A percentile compares a stretch with the other conserved stretches of the same genome.
Conservation (phyloP, 345 rosid genomes). For the Pistacia integerrima region DNA sequence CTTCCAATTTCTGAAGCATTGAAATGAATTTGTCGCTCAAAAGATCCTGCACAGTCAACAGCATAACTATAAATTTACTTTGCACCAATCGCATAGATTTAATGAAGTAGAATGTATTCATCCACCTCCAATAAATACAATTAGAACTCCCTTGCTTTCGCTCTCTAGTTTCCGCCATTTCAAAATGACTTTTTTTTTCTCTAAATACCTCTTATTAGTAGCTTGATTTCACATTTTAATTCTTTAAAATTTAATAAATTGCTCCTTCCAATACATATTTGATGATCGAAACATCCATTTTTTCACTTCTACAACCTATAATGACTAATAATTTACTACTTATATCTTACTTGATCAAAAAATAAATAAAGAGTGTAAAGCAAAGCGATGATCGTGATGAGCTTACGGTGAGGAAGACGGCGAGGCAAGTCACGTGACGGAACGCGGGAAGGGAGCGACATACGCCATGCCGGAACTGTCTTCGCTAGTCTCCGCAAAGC, state of each 20-base stretch:
- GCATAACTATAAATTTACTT: background rate
- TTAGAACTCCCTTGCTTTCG: background rate
- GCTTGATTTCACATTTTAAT: too few relatives aligned
- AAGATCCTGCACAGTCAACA: constrained; percentile 33
- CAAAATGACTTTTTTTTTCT: too few relatives aligned
- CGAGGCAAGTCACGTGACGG: constrained; percentile 29
- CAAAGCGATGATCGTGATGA: background rate
- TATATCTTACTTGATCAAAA: too few relatives aligned
- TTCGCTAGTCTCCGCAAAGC: constrained; percentile 39
- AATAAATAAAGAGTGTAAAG: background rate
- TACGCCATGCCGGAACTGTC: constrained; percentile 41
- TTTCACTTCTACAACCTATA: too few relatives aligned
- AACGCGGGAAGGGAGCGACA: constrained; percentile 29
- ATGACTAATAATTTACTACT: too few relatives aligned
- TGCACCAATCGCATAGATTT: background rate
- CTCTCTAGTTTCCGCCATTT: too few relatives aligned
- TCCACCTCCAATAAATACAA: background rate
- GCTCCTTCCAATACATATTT: too few relatives aligned
- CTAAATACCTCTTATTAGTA: too few relatives aligned
- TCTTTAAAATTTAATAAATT: too few relatives aligned
- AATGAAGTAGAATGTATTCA: background rate
- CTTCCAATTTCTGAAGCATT: constrained; percentile 27
- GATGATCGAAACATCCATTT: too few relatives aligned
- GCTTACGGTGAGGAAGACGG: constrained; percentile 33
- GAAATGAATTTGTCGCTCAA: constrained; percentile 17